These are phyloP conservation scores for Trametes versicolor DNA, from an alignment of 1,284 basidiomycete species.

Conservation along the genomic window DNA sequence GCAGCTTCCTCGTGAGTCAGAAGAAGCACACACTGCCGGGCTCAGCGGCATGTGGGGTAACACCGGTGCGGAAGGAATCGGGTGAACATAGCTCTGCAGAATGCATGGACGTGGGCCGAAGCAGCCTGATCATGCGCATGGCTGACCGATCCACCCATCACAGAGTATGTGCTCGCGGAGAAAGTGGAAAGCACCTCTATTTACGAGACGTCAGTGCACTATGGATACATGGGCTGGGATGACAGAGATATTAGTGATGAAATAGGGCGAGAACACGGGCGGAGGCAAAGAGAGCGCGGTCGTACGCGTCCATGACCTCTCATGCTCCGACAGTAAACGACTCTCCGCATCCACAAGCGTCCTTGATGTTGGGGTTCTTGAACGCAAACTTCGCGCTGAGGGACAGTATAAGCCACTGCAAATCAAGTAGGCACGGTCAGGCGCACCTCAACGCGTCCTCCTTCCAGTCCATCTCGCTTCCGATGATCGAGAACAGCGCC, in stretches of 20 bases:
- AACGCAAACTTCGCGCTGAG: slow-evolving; percentile 91
- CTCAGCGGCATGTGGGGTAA: background rate
- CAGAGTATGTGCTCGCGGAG: background rate
- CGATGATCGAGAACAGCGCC: slow-evolving; percentile 98
- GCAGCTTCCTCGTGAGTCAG: too few species aligned
- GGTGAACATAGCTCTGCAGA: background rate
- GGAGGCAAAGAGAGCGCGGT: slow-evolving; percentile 4
- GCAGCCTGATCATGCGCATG: background rate
- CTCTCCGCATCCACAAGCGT: slow-evolving; percentile 95
- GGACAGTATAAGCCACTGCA: slow-evolving; percentile 2
- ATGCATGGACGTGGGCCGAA: background rate
- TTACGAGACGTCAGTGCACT: slow-evolving; percentile 23
- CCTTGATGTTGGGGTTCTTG: slow-evolving; percentile 90
- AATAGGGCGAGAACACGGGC: background rate
- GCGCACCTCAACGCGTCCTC: slow-evolving; percentile 88
- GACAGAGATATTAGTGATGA: slow-evolving; percentile 29
- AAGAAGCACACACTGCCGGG: too few species aligned
- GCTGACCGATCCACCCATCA: background rate
- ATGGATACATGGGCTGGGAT: slow-evolving; percentile 33
- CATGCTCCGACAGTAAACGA: slow-evolving; percentile 73
- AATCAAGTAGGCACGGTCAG: too few species aligned
- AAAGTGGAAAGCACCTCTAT: slow-evolving; percentile 26
- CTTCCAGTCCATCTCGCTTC: slow-evolving; percentile 99
- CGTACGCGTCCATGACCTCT: slow-evolving; percentile 18
- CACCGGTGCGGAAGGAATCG: background rate